These are phyloP conservation scores for Citrus reticulata DNA, from an alignment of 345 rosid species.

Conservation along the genomic window DNA sequence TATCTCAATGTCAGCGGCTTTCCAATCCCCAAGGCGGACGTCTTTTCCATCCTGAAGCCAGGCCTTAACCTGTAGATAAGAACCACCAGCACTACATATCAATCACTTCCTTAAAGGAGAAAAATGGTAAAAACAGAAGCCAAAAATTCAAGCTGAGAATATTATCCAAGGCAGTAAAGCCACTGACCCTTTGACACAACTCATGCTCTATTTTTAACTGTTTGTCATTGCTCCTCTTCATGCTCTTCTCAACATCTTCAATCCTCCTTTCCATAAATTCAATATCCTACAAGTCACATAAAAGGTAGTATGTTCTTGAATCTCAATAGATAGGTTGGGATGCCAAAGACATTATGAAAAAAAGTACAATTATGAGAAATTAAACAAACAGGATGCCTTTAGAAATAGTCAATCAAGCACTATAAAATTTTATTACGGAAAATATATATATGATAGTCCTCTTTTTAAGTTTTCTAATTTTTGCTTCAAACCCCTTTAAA, in stretches of 20 bases:
- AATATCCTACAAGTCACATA: conserved; percentile 55
- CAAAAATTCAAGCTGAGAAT: neutral
- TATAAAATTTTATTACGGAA: neutral
- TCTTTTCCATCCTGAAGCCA: conserved; percentile 85
- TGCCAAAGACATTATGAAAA: neutral
- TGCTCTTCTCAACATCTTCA: conserved; percentile 94
- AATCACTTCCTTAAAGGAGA: neutral
- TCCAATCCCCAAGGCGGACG: conserved; percentile 95
- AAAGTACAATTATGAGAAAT: neutral
- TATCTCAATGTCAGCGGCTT: conserved; percentile 92
- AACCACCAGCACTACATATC: conserved; percentile 6
- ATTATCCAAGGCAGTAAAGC: neutral
- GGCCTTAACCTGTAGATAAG: conserved; percentile 58
- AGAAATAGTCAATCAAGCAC: neutral
- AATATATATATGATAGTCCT: neutral
- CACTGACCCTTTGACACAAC: conserved; percentile 48
- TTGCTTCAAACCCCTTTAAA: neutral
- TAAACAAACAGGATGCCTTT: neutral
- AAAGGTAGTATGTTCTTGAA: neutral
- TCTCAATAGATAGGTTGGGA: conserved; percentile 3
- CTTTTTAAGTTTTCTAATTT: neutral
- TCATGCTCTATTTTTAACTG: conserved; percentile 82
- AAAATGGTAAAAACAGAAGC: neutral
- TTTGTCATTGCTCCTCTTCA: conserved; percentile 99
- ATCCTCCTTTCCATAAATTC: conserved; percentile 77